Base-by-base conservation (phyloP, 2,329 filamentous ascomycete species). In the Zelopaecilomyces penicillatus region DNA sequence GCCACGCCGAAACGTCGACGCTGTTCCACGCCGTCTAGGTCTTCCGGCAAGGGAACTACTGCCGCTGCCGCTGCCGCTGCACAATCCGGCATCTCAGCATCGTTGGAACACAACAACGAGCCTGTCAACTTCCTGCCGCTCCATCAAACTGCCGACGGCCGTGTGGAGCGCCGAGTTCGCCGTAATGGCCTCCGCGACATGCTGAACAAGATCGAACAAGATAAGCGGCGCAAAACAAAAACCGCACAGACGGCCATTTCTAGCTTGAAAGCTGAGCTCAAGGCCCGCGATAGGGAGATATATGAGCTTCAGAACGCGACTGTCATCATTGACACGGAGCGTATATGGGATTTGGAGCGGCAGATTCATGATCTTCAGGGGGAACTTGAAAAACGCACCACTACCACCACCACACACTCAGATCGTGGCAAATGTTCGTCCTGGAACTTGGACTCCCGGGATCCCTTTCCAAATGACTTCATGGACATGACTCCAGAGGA, bases 181-280 rank as follows among this genome's bases (percentile, higher is more conserved):
- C 71, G 78, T 41, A 76, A 74, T 50, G 69, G 74, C 4, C 56
- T 81, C 5, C 78, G 76, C 50, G 76, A 78, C 50, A 74, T 81
- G 60, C 73, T 80, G 62, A 75, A 79, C 55, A 57, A 60, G 9
- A 71, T 78, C 43, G 63, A 70, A 6, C 61, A 63, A 6, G 71
- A 75, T 45, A 74, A 71, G 55, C 67, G 61, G 37, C 63, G 59
- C 11, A 61, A 64, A 36, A 60, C 62, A 0, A 60, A 58, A 42
- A 58, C 67, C 30, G 60, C 68, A 7, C 64, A 63, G 37, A 63
- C 61, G 0, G 74, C 82, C 55, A 61, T 82, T 2, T 63, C 68
- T 6, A 62, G 63, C 6, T 66, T 83, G 7, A 69, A 61, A 35
- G 56, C 58, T 0, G 69, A 78, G 41, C 56, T 83, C 6, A 68